phyloP scores from a whole-genome alignment of 2,329 filamentous ascomycete genomes.

The Pseudocercospora musae region DNA sequence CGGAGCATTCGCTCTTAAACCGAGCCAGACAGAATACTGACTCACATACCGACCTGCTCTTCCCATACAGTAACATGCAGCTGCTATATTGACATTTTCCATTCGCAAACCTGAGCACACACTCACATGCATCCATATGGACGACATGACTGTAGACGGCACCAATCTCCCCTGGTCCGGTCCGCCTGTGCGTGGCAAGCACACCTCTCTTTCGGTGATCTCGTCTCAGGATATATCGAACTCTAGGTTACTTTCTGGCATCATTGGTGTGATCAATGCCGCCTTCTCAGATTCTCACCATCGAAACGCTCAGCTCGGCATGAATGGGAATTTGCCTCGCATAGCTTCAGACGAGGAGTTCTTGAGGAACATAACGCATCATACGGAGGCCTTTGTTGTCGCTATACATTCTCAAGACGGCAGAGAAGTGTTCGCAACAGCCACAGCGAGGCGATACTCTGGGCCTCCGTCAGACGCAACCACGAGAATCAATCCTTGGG shows the following conservation, averaged over 20 bases:
- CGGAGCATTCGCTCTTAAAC: background rate
- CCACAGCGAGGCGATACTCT: conserved; percentile 13
- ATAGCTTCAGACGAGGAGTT: conserved; percentile 15
- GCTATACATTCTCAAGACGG: conserved; percentile 4
- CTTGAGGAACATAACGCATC: conserved; percentile 4
- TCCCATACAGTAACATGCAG: background rate
- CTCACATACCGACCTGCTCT: background rate
- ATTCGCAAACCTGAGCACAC: background rate
- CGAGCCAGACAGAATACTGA: background rate
- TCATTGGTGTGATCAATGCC: conserved; percentile 15
- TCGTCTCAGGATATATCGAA: conserved; percentile 5
- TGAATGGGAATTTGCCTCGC: conserved; percentile 3
- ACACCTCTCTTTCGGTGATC: conserved; percentile 9
- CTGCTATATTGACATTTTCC: background rate
- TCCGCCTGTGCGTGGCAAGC: background rate
- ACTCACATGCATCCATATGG: background rate
- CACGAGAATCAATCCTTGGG: conserved; percentile 7
- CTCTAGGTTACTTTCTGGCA: conserved; percentile 10
- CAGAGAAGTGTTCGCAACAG: conserved; percentile 15
- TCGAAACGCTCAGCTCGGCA: conserved; percentile 10
- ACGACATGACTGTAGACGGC: background rate
- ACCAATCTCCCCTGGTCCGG: background rate
- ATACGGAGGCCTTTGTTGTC: conserved; percentile 19
- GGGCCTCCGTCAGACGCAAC: conserved; percentile 3
- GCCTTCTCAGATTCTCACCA: conserved; percentile 11